These are phyloP conservation scores for Trichomonas vaginalis DNA, from an alignment of 208 protist species.

Conservation along the genomic window DNA sequence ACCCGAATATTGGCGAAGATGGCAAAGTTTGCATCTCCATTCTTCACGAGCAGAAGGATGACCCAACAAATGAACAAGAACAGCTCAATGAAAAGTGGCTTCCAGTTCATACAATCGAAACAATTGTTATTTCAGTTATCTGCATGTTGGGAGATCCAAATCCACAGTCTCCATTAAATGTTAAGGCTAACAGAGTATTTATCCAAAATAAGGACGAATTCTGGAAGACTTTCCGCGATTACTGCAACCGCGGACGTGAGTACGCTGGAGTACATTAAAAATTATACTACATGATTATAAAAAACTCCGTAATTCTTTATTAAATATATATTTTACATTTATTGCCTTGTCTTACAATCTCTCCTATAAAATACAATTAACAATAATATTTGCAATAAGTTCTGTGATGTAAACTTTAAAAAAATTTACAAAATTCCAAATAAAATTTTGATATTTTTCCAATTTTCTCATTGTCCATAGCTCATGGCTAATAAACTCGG, in stretches of 20 bases:
- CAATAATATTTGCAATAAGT: no score
- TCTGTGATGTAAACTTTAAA: no score
- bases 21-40: slow-evolving; percentile 18
- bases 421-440: no score
- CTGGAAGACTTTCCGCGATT: background rate
- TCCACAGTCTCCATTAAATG: background rate
- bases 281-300: no score
- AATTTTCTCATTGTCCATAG: no score
- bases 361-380: no score
- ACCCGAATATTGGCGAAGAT: slow-evolving; percentile 2
- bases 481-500: no score
- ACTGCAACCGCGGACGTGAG: background rate
- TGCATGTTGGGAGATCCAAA: slow-evolving; percentile 14
- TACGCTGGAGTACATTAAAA: no score
- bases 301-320: no score
- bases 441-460: no score
- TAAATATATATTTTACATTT: no score
- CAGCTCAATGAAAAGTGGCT: background rate
- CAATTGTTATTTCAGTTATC: slow-evolving; percentile 21
- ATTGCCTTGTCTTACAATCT: no score
- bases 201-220: background rate
- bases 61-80: background rate
- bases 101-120: slow-evolving; percentile 11
- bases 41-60: background rate
- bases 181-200: background rate